Conservation (phyloP, 164 flowering plant genomes). For the Hamamelis virginiana region DNA sequence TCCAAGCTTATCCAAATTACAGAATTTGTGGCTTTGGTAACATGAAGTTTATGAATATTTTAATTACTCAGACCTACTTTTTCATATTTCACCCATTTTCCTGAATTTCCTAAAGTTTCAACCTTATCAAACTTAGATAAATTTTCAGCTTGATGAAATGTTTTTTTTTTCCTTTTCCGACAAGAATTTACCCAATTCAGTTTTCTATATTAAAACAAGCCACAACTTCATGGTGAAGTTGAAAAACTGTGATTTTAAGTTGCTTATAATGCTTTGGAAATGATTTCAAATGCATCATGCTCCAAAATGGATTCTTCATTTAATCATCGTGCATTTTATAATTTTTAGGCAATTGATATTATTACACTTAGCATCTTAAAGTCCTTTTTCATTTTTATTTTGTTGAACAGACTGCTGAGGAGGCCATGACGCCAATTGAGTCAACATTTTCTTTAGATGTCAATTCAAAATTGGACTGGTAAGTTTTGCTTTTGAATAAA, state of each 20-base stretch:
- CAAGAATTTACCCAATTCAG: too few species aligned
- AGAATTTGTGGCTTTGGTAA: too few species aligned
- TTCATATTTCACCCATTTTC: too few species aligned
- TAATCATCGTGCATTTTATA: background rate
- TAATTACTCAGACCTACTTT: too few species aligned
- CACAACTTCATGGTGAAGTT: background rate
- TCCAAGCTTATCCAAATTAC: too few species aligned
- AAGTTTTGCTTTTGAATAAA: conserved; percentile 18
- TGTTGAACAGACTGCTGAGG: conserved; percentile 84
- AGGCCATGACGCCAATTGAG: conserved; percentile 99
- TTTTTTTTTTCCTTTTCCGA: too few species aligned
- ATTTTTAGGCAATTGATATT: background rate
- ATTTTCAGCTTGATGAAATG: too few species aligned
- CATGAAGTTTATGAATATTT: too few species aligned
- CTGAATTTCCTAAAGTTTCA: too few species aligned
- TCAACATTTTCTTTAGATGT: conserved; percentile 98
- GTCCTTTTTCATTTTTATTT: background rate
- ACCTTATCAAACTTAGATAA: background rate
- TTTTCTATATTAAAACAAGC: background rate
- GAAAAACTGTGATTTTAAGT: background rate
- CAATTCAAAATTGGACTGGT: conserved; percentile 94
- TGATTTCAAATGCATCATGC: background rate
- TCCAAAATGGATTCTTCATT: background rate
- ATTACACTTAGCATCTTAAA: background rate
- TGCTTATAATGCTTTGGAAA: background rate